Evolutionary conservation across 139 green algal species (phyloP), one percentile per base, ranked within the genome.

Genomic region (Micractinium sp.): DNA sequence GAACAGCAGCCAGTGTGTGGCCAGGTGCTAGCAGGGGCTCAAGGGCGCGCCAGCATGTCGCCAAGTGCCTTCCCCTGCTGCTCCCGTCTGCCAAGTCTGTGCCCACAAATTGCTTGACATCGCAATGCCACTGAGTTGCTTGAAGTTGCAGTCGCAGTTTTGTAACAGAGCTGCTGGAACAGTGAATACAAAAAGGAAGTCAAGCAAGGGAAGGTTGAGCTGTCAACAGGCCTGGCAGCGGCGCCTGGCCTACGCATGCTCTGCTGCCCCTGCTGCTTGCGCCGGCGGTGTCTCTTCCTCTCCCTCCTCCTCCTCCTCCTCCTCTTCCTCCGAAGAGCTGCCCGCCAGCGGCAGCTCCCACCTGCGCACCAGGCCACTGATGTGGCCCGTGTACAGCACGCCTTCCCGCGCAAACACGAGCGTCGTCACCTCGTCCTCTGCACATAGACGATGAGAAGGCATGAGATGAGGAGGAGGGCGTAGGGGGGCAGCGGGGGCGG

Each of bases 381-480:
- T 80, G 78, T 90, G 78, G 0, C 86, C 86, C 3, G 63, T 67
- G 61, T 85, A 79, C 27, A 90, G 76, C 25, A 76, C 27, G 38
- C 86, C 86, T 0, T 90, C 29, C 1, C 39, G 18, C 1, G 31
- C 85, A 69, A 88, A 92, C 20, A 73, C 31, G 2, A 92, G 77
- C 56, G 85, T 56, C 1, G 89, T 90, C 36, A 86, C 39, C 82
- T 92, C 89, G 66, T 91, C 88, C 12, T 73, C 78, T 84, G 78
- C 18, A 39, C n/a, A 22, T 36, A 60, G 76, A 9, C 23, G 22
- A 36, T 18, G 25, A 36, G 16, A 33, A 2, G 69, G 69, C 47
- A 56, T 9, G 47, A 9, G 47, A 56, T 5, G 47, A 56, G 47
- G 47, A 9, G 47, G 47, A 5, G 9, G 47, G 47, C 7, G 47